phyloP scores from a whole-genome alignment of 2,329 filamentous ascomycete species.

The Pseudopyricularia javanii region DNA sequence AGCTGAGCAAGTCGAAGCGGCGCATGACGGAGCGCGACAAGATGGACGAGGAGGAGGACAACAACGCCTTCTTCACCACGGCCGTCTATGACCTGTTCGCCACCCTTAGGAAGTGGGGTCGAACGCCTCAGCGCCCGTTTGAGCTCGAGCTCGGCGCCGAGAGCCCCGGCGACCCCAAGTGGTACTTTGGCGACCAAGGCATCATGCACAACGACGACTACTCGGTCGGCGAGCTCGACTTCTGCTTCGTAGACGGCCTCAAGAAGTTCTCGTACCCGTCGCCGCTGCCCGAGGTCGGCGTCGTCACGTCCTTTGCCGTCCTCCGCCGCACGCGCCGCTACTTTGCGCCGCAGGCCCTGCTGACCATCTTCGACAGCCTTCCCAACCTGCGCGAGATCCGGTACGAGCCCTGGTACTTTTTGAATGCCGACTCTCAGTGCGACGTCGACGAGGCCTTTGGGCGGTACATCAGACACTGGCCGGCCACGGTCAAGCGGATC shows the following conservation, averaged over 20 bases:
- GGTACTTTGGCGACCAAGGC: constrained; percentile 4
- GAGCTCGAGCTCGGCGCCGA: constrained; percentile 13
- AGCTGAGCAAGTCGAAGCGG: constrained; percentile 10
- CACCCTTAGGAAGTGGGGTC: constrained; percentile 12
- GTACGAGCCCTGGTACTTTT: constrained; percentile 11
- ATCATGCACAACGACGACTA: constrained; percentile 4
- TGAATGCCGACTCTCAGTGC: constrained; percentile 6
- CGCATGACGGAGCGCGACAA: constrained; percentile 9
- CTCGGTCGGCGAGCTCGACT: constrained; percentile 5
- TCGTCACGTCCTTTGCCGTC: constrained; percentile 8
- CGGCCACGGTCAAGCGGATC: constrained; percentile 7
- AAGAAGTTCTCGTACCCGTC: constrained; percentile 8
- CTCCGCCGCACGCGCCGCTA: constrained; percentile 11
- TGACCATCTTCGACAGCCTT: constrained; percentile 10
- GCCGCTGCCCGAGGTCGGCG: constrained; percentile 10
- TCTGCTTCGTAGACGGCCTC: constrained; percentile 6
- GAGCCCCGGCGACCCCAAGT: constrained; percentile 9
- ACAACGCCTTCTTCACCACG: constrained; percentile 13
- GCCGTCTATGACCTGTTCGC: constrained; percentile 12
- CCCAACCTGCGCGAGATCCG: constrained; percentile 8
- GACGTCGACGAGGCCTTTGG: constrained; percentile 7
- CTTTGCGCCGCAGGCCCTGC: constrained; percentile 9
- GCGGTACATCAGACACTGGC: constrained; percentile 10
- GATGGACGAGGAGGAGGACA: constrained; percentile 13
- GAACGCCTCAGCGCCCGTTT: constrained; percentile 5